Base-by-base conservation (phyloP, 2,329 filamentous ascomycete species). In the Aspergillus carbonarius region DNA sequence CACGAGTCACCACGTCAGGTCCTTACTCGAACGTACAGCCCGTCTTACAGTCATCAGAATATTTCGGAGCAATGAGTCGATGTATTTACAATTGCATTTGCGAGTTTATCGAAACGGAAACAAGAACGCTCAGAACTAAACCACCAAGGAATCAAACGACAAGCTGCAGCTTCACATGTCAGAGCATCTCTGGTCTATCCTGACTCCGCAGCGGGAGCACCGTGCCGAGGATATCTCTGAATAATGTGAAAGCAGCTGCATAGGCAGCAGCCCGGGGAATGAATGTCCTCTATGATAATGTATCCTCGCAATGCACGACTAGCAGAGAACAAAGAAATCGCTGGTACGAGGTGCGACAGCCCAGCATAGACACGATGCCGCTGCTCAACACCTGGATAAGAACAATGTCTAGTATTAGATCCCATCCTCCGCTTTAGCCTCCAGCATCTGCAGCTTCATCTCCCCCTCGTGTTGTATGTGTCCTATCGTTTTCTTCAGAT, bases 401-500 rank as follows among this genome's bases (percentile, higher is more conserved):
- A 25, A 49, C 57, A 54, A 47, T 48, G 44, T 58, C 54, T 48
- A 48, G 53, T 60, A 58, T 68, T 64, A 70, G 35, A 71, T 65
- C 39, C 60, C 59, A 25, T 59, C 59, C 30, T 42, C 58, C 12
- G 58, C 35, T 48, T 60, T 51, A 50, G 62, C 61, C 60, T 67
- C 65, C 40, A 59, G 65, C 61, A 64, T 51, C 42, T 62, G 58
- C 32, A 68, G 60, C 59, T 74, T 71, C 27, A 68, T 56, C 47
- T 66, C 60, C 12, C 82, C 84, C 68, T 85, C 82, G 58, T 79
- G 77, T 68, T 86, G 84, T 56, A 85, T 64, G 55, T 76, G 78
- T 52, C 79, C 78, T 55, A 86, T 79, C 15, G 78, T 72, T 60
- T 83, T 82, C 64, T 82, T 82, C 59, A 89, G 73, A 65, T 89